phyloP scores from a whole-genome alignment of 768 basidiomycete species.

The Termitomyces bulborhizus region DNA sequence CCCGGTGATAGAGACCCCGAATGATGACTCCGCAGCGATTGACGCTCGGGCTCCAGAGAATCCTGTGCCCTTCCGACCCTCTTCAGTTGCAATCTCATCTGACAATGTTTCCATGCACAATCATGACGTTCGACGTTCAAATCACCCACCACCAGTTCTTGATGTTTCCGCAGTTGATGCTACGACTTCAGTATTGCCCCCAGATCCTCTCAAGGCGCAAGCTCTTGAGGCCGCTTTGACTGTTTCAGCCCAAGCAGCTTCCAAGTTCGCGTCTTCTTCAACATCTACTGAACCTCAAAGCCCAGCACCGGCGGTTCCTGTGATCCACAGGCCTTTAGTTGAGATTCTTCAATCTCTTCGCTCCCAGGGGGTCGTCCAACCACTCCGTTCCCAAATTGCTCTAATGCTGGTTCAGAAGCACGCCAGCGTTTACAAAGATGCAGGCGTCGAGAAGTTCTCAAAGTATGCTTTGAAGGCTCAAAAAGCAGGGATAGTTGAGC shows the following conservation, averaged over 20 bases:
- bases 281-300: background rate
- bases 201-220: background rate
- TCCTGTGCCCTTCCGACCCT: background rate
- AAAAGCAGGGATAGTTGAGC: background rate
- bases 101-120: background rate
- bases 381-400: slow-evolving; percentile 29
- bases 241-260: background rate
- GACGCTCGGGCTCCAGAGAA: background rate
- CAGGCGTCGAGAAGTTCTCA: slow-evolving; percentile 36
- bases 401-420: slow-evolving; percentile 19
- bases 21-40: no score
- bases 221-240: background rate
- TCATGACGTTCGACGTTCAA: background rate
- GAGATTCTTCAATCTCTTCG: slow-evolving; percentile 22
- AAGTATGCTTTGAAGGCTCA: slow-evolving; percentile 31
- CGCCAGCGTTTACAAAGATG: slow-evolving; percentile 25
- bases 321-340: slow-evolving; percentile 27
- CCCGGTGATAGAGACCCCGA: no score
- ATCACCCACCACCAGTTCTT: background rate
- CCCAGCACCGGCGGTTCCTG: background rate
- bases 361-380: slow-evolving; percentile 21
- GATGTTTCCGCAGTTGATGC: background rate
- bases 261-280: background rate
- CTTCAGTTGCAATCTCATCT: background rate
- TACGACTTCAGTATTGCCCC: background rate